Evolutionary conservation across 306 rosid species (phyloP).

Genomic region (Trifolium subterraneum): DNA sequence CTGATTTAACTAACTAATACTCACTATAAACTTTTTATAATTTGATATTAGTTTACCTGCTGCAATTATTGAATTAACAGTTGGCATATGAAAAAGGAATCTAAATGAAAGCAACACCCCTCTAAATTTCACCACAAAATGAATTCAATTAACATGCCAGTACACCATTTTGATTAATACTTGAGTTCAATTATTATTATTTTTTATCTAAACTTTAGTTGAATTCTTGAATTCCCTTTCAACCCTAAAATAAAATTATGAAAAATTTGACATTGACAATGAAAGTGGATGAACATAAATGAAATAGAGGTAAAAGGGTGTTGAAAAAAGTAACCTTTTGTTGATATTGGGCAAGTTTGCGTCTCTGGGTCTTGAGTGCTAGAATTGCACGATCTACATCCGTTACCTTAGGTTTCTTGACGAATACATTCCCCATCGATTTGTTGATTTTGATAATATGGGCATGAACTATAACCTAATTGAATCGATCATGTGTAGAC

Average conservation of each 20-base stretch:
- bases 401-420: slow-evolving; percentile 92
- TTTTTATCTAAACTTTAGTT: not conserved
- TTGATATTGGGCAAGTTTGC: slow-evolving; percentile 92
- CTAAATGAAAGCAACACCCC: too few species aligned
- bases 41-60: too few species aligned
- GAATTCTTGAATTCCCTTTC: not conserved
- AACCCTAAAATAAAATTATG: not conserved
- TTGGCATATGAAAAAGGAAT: too few species aligned
- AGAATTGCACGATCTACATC: slow-evolving; percentile 97
- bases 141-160: too few species aligned
- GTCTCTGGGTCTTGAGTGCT: slow-evolving; percentile 92
- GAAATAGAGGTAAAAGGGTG: not conserved
- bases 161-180: not conserved
- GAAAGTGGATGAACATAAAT: not conserved
- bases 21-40: too few species aligned
- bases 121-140: too few species aligned
- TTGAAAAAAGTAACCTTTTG: slow-evolving; percentile 62
- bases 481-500: not conserved
- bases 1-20: not conserved
- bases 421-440: slow-evolving; percentile 88
- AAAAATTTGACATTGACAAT: slow-evolving; percentile 1
- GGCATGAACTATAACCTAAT: not conserved
- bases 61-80: too few species aligned
- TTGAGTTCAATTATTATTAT: not conserved
- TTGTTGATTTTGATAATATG: not conserved